phyloP scores from a whole-genome alignment of 805 yeast genomes.

The Yamadazyma scolyti region DNA sequence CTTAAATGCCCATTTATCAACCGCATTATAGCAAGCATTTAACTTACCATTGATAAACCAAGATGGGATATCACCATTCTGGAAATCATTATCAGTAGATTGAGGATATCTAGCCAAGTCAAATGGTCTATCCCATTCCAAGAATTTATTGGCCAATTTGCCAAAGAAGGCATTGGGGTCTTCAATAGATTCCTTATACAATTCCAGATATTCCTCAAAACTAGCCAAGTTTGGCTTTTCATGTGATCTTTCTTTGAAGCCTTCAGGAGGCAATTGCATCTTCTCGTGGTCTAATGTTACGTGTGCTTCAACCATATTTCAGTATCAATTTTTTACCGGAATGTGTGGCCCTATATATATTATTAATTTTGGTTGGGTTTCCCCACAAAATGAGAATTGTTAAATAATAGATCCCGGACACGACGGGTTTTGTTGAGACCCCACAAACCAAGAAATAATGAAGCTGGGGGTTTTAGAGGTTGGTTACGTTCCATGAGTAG shows the following conservation, averaged over 20 bases:
- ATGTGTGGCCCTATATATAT: too few species aligned
- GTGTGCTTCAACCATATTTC: constrained; percentile 17
- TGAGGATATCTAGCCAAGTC: constrained; percentile 44
- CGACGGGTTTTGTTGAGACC: too few species aligned
- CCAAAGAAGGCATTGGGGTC: constrained; percentile 56
- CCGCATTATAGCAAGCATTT: constrained; percentile 91
- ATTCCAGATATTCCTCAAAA: constrained; percentile 45
- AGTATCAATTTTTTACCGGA: too few species aligned
- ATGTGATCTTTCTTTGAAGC: constrained; percentile 42
- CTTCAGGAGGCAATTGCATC: constrained; percentile 30
- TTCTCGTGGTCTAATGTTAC: constrained; percentile 33
- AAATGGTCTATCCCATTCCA: constrained; percentile 54
- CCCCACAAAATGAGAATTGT: too few species aligned
- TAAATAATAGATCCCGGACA: too few species aligned
- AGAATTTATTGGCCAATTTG: constrained; percentile 44
- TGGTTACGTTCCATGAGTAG: too few species aligned
- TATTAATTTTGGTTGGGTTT: neutral
- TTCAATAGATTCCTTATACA: constrained; percentile 55
- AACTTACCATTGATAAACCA: constrained; percentile 94
- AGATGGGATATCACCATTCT: constrained; percentile 68
- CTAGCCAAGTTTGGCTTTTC: constrained; percentile 45
- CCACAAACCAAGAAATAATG: too few species aligned
- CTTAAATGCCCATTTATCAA: constrained; percentile 89
- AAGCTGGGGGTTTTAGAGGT: too few species aligned
- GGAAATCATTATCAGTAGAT: constrained; percentile 44